Base-by-base conservation (phyloP, 441 rosid species). In the Brassica hybrid region DNA sequence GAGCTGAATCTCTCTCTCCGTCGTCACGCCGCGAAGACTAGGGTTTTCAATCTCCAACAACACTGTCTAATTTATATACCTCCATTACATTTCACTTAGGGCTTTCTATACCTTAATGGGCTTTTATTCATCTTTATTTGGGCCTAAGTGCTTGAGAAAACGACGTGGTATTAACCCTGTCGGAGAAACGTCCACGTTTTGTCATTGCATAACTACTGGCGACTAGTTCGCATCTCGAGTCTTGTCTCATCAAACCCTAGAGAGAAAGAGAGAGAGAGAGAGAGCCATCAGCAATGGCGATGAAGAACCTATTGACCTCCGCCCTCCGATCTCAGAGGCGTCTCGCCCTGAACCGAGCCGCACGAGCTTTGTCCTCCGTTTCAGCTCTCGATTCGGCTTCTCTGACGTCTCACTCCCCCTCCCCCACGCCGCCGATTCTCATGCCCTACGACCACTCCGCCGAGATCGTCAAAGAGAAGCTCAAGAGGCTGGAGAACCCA, bases 371-470 rank as follows among this genome's bases (percentile, higher is more conserved):
- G 67, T 83, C 88, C 2, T 81, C 94, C 3, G 72, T 87, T 38
- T 82, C 84, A 52, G 71, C 89, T n/a, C 38, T 84, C 5, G 75
- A 78, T 36, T 76, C 86, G 66, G 6, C 75, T 2, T 50, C 57
- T 16, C 84, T 85, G 41, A 83, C 86, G 36, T 80, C 89, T 3
- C n/a, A n/a, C n/a, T n/a, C n/a, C n/a, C 74, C 58, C 1, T 80
- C 84, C 0, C 79, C 81, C 0, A 1, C 56, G 0, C 82, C 93
- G 2, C 88, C 91, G 6, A 38, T 79, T 61, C 81, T 81, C 83
- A 94, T 94, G 97, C 83, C 88, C 67, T 94, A 96, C 84, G 99
- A 96, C 73, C 94, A 88, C 14, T 81, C 92, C 1, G 92, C 99
- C 0, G 89, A 87, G 77, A 60, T 82, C 6, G 86, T 88, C 13